Evolutionary conservation across 148 eudicot species (phyloP), one percentile per base, ranked within the genome.

Genomic region (Cornus kousa): DNA sequence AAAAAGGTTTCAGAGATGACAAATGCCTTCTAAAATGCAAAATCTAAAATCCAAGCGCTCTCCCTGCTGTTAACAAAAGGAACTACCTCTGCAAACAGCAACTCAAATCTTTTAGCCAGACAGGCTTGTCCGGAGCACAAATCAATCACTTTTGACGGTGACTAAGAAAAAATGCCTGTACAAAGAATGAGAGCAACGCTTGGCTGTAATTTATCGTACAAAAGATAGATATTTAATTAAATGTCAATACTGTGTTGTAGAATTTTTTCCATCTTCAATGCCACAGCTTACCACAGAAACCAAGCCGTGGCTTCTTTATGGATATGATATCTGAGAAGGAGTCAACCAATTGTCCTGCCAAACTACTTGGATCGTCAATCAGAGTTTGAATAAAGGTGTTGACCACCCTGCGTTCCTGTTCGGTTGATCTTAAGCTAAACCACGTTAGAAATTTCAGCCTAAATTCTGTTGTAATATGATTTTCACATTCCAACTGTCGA

Each of bases 361-460:
- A 87, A 82, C 97, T 89, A 78, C 80, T 86, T 8, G 97, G 98
- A 80, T 95, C 98, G 57, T 93, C 95, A 2, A 73, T 67, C 13
- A 95, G 78, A 66, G 97, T 84, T 72, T 80, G 89, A 67, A 95
- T 89, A 71, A 90, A 95, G 20, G 98, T 91, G 82, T 86, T 79
- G 1, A 93, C 95, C 32, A 93, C 93, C 81, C 95, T 87, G 23
- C 99, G 88, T 78, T 92, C 98, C 75, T 93, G 97, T 84, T 88
- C 93, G 0, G 92, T 92, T 33, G 98, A 90, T 74, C 95, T 87
- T 73, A 95, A 84, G 84, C 99, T 90, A 81, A 89, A 93, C 99
- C 99, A 95, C n/a, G 97, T 93, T 62, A 95, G 76, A 66, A 95
- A 73, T 50, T 91, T 95, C 79, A 90, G 78, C 78, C 97, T 90